Conservation (phyloP, 2,329 filamentous ascomycete genomes). For the Fusarium pseudocircinatum region DNA sequence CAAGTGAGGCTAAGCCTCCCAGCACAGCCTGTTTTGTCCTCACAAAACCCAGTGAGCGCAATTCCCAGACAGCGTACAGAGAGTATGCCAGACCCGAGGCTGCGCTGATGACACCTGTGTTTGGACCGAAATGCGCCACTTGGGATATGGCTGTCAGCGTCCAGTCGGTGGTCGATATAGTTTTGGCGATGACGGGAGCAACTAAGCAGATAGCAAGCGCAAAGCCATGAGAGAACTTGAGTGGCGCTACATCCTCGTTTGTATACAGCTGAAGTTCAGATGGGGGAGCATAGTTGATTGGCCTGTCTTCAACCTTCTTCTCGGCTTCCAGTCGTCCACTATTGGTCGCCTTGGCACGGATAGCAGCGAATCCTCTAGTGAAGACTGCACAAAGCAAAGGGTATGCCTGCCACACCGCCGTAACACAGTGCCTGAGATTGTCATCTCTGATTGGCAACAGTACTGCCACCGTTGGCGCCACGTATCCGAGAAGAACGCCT, state of each 20-base stretch:
- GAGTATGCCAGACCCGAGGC: not conserved
- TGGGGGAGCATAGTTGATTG: not conserved
- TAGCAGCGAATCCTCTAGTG: not conserved
- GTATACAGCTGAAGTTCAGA: not conserved
- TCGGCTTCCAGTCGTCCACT: rapidly evolving
- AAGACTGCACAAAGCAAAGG: not conserved
- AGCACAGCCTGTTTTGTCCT: not conserved
- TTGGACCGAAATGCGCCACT: rapidly evolving
- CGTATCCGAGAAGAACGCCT: not conserved
- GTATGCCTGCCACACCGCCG: not conserved
- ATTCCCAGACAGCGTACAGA: not conserved
- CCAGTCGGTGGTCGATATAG: rapidly evolving
- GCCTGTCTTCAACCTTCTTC: rapidly evolving
- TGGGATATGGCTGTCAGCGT: not conserved
- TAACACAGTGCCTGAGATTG: rapidly evolving
- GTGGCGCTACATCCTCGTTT: not conserved
- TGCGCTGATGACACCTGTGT: rapidly evolving
- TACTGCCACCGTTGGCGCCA: not conserved
- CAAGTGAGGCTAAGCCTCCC: rapidly evolving
- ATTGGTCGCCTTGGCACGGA: rapidly evolving
- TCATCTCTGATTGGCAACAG: not conserved
- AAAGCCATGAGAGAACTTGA: not conserved
- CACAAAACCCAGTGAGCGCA: not conserved
- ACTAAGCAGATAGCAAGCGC: not conserved
- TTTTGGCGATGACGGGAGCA: rapidly evolving